Evolutionary conservation across 345 rosid species (phyloP).

Genomic region (rapeseed (Brassica napus)): DNA sequence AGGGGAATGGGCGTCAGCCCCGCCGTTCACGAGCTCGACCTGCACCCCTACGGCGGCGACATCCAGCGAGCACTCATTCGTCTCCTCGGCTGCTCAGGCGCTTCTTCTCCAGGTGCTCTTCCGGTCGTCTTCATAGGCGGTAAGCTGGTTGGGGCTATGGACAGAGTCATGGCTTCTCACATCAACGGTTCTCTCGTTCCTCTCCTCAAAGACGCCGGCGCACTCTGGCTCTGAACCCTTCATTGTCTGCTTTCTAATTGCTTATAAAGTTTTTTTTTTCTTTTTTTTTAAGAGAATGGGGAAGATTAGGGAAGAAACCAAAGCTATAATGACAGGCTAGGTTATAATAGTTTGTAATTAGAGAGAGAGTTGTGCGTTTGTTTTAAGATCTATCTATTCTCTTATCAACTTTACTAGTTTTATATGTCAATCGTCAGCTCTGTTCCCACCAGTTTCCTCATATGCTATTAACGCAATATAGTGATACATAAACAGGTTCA

Average conservation of each 20-base stretch:
- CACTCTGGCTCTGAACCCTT: conserved; percentile 74
- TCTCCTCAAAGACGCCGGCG: conserved; percentile 88
- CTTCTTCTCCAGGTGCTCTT: conserved; percentile 52
- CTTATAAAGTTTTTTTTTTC: not conserved
- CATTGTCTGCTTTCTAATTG: not conserved
- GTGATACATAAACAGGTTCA: not conserved
- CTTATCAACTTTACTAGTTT: not conserved
- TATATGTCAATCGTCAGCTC: not conserved
- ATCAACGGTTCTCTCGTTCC: conserved; percentile 93
- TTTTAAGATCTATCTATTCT: conserved; percentile 16
- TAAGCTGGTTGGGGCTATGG: conserved; percentile 88
- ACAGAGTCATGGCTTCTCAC: conserved; percentile 90
- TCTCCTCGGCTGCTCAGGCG: conserved; percentile 52
- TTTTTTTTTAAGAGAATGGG: not conserved
- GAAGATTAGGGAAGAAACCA: conserved; percentile 16
- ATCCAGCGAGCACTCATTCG: conserved; percentile 65
- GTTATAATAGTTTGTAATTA: conserved; percentile 22
- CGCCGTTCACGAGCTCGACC: conserved; percentile 82
- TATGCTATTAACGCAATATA: not conserved
- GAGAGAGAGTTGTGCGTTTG: conserved; percentile 32
- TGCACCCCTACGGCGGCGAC: conserved; percentile 71
- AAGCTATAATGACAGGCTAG: conserved; percentile 34
- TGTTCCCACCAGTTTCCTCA: not conserved
- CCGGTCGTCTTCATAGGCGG: conserved; percentile 97
- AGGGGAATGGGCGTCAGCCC: conserved; percentile 95